Conservation (phyloP, 768 basidiomycete species). For the Clavulina sp. region DNA sequence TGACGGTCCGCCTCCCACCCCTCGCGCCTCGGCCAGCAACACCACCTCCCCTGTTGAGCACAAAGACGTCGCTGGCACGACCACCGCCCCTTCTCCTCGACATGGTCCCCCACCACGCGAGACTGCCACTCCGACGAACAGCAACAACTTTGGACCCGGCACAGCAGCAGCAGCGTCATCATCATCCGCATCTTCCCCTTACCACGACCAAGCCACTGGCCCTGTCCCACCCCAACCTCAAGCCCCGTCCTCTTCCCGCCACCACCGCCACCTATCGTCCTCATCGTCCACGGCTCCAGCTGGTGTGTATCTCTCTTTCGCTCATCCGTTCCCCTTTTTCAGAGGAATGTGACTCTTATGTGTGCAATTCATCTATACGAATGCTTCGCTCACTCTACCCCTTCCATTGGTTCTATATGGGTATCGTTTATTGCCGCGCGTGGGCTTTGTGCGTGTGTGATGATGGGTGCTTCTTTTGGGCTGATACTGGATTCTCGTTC, state of each 20-base stretch:
- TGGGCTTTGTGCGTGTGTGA: no score
- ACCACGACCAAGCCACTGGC: background rate
- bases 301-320: no score
- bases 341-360: background rate
- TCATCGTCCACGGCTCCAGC: no score
- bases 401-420: no score
- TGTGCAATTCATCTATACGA: background rate
- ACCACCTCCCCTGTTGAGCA: background rate
- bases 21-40: background rate
- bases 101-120: no score
- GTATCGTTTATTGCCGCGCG: no score
- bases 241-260: no score
- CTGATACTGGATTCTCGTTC: background rate
- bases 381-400: background rate
- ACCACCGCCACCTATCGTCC: no score
- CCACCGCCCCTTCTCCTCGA: no score
- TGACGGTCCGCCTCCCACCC: background rate
- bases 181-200: background rate
- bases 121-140: background rate
- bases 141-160: background rate
- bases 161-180: background rate
- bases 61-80: no score
- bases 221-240: no score
- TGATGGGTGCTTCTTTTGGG: no score
- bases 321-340: background rate